These are phyloP conservation scores for Endotrypanum monterogeii DNA, from an alignment of 208 protist species.

Conservation along the genomic window DNA sequence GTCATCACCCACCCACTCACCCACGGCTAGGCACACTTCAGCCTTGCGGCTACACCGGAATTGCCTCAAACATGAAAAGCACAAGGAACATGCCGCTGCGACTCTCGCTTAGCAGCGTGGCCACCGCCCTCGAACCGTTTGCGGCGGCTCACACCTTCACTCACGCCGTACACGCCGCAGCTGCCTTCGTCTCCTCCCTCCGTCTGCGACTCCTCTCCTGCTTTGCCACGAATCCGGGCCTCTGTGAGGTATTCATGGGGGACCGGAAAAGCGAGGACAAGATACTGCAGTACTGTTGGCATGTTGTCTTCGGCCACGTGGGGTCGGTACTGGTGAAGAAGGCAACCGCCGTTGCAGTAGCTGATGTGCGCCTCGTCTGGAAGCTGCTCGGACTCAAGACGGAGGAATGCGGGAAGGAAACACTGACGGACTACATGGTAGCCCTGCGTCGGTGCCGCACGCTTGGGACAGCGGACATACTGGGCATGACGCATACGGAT, in stretches of 20 bases:
- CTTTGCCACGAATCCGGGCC: slow-evolving; percentile 44
- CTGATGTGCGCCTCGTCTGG: slow-evolving; percentile 31
- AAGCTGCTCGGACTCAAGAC: slow-evolving; percentile 19
- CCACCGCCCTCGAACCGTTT: slow-evolving; percentile 25
- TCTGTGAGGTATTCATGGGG: slow-evolving; percentile 39
- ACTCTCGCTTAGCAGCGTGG: slow-evolving; percentile 17
- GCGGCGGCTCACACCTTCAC: slow-evolving; percentile 32
- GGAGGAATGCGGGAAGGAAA: slow-evolving; percentile 15
- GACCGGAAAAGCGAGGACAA: slow-evolving; percentile 21
- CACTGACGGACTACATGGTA: slow-evolving; percentile 19
- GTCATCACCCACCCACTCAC: background rate
- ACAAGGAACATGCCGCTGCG: background rate
- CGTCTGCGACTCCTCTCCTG: slow-evolving; percentile 65
- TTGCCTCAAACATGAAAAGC: background rate
- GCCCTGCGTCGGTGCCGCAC: slow-evolving; percentile 26
- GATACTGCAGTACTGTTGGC: slow-evolving; percentile 52
- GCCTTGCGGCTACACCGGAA: background rate
- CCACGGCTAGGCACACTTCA: background rate
- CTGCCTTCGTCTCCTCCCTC: slow-evolving; percentile 67
- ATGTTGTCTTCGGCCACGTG: slow-evolving; percentile 42
- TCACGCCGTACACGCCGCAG: slow-evolving; percentile 49
- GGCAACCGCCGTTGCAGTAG: slow-evolving; percentile 38
- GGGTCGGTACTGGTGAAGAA: slow-evolving; percentile 46
- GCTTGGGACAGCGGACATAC: slow-evolving; percentile 3
- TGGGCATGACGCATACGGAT: background rate